A percentile compares a stretch with the other conserved stretches of the same genome.
Evolutionary conservation across 106 monocot species (phyloP).

Genomic region (Amphibolis antarctica): DNA sequence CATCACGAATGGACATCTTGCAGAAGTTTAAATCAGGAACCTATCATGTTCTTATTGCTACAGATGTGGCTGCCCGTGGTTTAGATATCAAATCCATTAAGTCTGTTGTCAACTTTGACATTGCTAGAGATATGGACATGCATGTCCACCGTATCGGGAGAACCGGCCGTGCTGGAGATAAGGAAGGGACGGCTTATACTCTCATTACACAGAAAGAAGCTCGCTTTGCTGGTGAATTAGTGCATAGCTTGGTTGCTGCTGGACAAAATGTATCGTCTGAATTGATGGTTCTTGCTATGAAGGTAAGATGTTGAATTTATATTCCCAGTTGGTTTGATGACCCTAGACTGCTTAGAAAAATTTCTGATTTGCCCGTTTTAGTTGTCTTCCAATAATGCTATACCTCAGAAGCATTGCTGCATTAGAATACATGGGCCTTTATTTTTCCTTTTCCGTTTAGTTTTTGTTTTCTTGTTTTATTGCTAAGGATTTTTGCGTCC

Average conservation of each 20-base stretch:
- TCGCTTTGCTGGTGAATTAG: slow-evolving; percentile 90
- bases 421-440: no score
- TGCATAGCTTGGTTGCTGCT: slow-evolving; percentile 74
- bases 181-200: slow-evolving; percentile 88
- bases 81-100: slow-evolving; percentile 93
- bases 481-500: no score
- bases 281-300: slow-evolving; percentile 96
- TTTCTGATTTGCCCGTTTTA: no score
- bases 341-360: no score
- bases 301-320: slow-evolving; percentile 27
- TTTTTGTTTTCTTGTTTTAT: no score
- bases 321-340: background rate
- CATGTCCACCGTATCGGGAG: slow-evolving; percentile 96
- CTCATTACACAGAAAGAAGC: slow-evolving; percentile 83
- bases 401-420: no score
- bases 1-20: slow-evolving; percentile 87
- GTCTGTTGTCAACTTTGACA: slow-evolving; percentile 91
- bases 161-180: slow-evolving; percentile 98
- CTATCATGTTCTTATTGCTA: slow-evolving; percentile 84
- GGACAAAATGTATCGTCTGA: slow-evolving; percentile 83
- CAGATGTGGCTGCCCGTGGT: slow-evolving; percentile 97
- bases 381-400: no score
- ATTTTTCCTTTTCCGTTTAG: no score
- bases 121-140: slow-evolving; percentile 93
- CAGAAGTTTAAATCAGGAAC: slow-evolving; percentile 80